Evolutionary conservation across 208 protist species (phyloP).

Genomic region (Crithidia mellificae): DNA sequence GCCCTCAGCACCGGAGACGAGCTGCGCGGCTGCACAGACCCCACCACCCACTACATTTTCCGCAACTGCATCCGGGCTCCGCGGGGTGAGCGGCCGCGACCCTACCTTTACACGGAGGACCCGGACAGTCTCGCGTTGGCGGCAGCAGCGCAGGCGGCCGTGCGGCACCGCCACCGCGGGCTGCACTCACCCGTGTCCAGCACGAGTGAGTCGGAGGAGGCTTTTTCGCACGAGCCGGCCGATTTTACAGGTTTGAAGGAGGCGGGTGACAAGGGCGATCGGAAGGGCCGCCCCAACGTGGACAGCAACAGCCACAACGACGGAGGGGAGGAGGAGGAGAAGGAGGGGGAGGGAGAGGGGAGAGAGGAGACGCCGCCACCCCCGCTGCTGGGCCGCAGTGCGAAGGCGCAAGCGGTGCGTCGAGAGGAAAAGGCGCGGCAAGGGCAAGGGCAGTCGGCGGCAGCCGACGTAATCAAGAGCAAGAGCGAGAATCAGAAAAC

Average conservation of each 20-base stretch:
- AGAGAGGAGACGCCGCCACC: background rate
- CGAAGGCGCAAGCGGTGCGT: background rate
- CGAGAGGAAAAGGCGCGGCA: background rate
- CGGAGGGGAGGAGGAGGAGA: no score
- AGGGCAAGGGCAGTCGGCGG: background rate
- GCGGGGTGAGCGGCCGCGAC: slow-evolving; percentile 8
- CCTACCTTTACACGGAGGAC: slow-evolving; percentile 12
- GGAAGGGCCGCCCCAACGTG: background rate
- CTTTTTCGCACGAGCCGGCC: background rate
- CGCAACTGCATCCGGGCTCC: slow-evolving; percentile 37
- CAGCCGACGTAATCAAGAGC: background rate
- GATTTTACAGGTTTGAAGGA: no score
- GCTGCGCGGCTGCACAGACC: slow-evolving; percentile 13
- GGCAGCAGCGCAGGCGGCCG: slow-evolving; percentile 11
- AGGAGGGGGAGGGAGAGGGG: background rate
- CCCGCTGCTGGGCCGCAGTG: slow-evolving; percentile 9
- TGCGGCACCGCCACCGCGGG: slow-evolving; percentile 4
- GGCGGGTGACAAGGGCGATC: background rate
- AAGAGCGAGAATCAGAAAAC: no score
- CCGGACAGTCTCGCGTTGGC: slow-evolving; percentile 4
- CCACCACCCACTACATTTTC: slow-evolving; percentile 30
- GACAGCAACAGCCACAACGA: no score
- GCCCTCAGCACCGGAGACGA: slow-evolving; percentile 18
- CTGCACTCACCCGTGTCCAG: background rate
- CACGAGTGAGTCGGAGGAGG: slow-evolving; percentile 2